Conservation (phyloP, 2,329 filamentous ascomycete species). For the Aspergillus intermedius region DNA sequence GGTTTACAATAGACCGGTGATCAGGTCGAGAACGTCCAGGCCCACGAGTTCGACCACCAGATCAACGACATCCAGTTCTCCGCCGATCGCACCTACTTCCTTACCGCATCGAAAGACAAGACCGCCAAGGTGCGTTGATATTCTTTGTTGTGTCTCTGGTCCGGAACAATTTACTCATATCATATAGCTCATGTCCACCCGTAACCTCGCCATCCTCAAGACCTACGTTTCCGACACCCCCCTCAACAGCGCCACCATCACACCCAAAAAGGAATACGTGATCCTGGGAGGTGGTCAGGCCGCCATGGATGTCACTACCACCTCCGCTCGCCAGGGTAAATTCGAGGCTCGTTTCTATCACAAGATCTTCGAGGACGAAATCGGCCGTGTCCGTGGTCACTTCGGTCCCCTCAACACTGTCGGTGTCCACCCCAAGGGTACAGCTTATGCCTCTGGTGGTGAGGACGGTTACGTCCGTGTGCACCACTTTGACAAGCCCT, state of each 20-base stretch:
- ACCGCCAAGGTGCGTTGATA: constrained; percentile 64
- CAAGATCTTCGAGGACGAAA: constrained; percentile 99
- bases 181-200: constrained; percentile 66
- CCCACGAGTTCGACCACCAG: constrained; percentile 74
- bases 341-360: constrained; percentile 99
- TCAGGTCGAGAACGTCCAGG: constrained; percentile 69
- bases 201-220: constrained; percentile 87
- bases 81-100: constrained; percentile 90
- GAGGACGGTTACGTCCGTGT: constrained; percentile 98
- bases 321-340: constrained; percentile 89
- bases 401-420: constrained; percentile 97
- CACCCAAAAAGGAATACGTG: constrained; percentile 93
- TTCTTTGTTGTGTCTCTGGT: neutral
- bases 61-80: constrained; percentile 96
- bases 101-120: constrained; percentile 98
- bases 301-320: constrained; percentile 97
- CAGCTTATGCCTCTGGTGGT: constrained; percentile 87
- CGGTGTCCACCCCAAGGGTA: constrained; percentile 83
- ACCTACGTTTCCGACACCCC: constrained; percentile 88
- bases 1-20: constrained; percentile 59
- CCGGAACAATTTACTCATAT: constrained; percentile 11
- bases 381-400: constrained; percentile 91
- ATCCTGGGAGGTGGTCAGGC: constrained; percentile 97
- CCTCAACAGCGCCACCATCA: constrained; percentile 91
- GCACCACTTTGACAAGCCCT: constrained; percentile 97